Evolutionary conservation across 140 eudicot genomes (phyloP), one percentile per base, ranked within the genome.

Genomic region (Senecio squalidus): DNA sequence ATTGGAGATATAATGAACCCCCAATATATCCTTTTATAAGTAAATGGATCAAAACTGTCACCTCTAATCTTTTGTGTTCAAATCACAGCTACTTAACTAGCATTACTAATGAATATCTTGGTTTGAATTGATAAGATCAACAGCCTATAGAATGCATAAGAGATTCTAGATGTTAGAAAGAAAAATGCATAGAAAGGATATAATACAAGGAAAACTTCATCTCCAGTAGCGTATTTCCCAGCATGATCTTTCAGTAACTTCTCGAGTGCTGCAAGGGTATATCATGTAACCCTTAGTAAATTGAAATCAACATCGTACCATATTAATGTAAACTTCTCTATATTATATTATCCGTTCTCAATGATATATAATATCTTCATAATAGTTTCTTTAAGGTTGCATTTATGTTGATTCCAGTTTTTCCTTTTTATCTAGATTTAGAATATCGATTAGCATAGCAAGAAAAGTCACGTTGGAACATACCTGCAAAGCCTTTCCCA

Each of bases 221-320:
- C 80, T 63, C 96, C 96, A 1, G 86, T 88, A 9, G 94, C 89
- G 43, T 88, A 88, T 46, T 56, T 88, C 64, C 90, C 90, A 62
- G 96, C 84, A 71, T 51, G 55, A 9, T 75, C 68, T 24, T 69
- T 46, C 25, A 88, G 77, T 54, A 88, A 57, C 65, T 68, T 80
- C 77, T 89, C 97, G 6, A 89, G 77, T 61, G 95, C 95, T 89
- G 86, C 74, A 78, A 45, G n/a, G 17, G 16, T 14, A 14, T 24
- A 43, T 21, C 54, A 53, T 3, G n/a, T n/a, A 29, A 22, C 18
- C 33, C 48, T 45, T 26, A 4, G 26, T 34, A 49, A 53, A 60
- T 21, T 54, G 23, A 17, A 45, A 60, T 47, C 59, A 65, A 64
- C 16, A 47, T 23, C 10, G 20, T 29, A 62, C 7, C 53, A 43